These are phyloP conservation scores for Lipomyces sp. DNA, from an alignment of 805 yeast species.

Conservation along the genomic window DNA sequence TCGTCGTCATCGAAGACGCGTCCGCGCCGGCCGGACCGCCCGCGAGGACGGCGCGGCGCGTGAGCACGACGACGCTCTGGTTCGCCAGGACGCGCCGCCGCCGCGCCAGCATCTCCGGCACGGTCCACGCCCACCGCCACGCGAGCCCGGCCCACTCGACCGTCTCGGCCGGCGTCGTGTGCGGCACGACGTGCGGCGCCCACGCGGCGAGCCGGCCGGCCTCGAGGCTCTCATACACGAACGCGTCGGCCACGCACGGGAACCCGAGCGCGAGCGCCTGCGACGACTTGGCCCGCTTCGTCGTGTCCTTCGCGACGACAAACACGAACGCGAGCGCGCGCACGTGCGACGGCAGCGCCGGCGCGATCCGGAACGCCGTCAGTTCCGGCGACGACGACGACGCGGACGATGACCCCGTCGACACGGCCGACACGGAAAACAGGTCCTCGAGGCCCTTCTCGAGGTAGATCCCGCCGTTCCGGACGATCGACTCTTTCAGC, in stretches of 20 bases:
- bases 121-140: slow-evolving; percentile 8
- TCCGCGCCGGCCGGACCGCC: background rate
- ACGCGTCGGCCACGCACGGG: slow-evolving; percentile 27
- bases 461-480: slow-evolving; percentile 22
- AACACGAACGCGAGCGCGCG: slow-evolving; percentile 19
- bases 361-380: slow-evolving; percentile 1
- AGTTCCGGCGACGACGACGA: background rate
- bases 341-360: slow-evolving; percentile 1
- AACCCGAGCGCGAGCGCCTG: slow-evolving; percentile 29
- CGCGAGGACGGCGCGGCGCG: background rate
- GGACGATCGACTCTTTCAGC: background rate
- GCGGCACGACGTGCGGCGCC: slow-evolving; percentile 14
- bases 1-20: no score
- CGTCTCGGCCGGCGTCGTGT: slow-evolving; percentile 1
- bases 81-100: slow-evolving; percentile 10
- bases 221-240: slow-evolving; percentile 10
- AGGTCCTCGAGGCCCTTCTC: slow-evolving; percentile 18
- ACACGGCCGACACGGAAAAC: background rate
- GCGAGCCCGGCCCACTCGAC: background rate
- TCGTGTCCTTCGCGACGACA: slow-evolving; percentile 7
- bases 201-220: slow-evolving; percentile 13
- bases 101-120: slow-evolving; percentile 6
- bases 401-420: background rate
- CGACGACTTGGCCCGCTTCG: slow-evolving; percentile 20
- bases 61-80: slow-evolving; percentile 9